Evolutionary conservation across 139 green algal genomes (phyloP), one percentile per base, ranked within the genome.

Genomic region (Chlamydomonas sp.): DNA sequence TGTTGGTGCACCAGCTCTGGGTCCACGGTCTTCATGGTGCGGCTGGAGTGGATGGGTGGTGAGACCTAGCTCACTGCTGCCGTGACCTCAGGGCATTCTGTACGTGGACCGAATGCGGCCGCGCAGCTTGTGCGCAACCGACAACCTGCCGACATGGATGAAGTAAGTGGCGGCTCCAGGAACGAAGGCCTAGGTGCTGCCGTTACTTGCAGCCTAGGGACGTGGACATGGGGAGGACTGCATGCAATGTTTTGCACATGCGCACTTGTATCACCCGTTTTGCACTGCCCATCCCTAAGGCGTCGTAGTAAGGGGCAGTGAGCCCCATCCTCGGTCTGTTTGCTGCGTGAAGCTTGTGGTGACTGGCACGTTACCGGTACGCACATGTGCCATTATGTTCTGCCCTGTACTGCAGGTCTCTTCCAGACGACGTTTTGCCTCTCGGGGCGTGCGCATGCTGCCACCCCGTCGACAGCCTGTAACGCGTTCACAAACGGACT

Each of bases 61-160:
- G 31, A 49, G 31, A 49, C 31, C 72, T 6, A 0, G n/a, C 3
- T 5, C n/a, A 4, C 5, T 58, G 75, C 57, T 10, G 4, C 57
- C 8, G 57, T 14, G 14, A 10, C 59, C 49, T 2, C 68, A 85
- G 71, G 82, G 82, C 8, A 49, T 86, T 4, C 72, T 86, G 82
- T 86, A 74, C 20, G 82, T 86, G 20, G 82, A 86, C 72, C 82
- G 82, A 2, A 86, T 86, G 82, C 61, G 61, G 60, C 61, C 71
- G 3, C 72, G 67, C 61, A 31, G 58, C 15, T 59, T 86, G 60
- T 6, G 71, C 2, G 71, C 71, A 10, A 16, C 20, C 61, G 82
- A 86, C 67, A 86, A 80, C 60, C 31, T 86, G 71, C 5, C 71
- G 59, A 58, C 63, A 16, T 86, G 82, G 82, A 71, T 77, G 16